Base-by-base conservation (phyloP, 352 stramenopile species). In the Globisporangium canariense region DNA sequence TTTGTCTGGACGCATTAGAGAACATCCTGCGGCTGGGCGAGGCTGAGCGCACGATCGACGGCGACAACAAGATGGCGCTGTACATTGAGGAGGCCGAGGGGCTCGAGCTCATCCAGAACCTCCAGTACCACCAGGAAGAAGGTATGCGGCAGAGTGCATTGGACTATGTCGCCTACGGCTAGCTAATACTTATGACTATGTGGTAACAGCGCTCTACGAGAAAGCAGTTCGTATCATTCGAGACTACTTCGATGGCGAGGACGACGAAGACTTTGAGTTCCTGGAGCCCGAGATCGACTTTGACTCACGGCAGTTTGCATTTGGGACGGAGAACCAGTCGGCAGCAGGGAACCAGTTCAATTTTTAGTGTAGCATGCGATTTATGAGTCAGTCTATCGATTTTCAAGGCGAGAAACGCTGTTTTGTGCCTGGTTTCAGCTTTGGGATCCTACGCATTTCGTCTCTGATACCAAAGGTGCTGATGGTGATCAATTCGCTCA, bases 111-210 rank as follows among this genome's bases (percentile, higher is more conserved):
- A 98, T 99, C 64, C 96, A 99, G 83, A 92, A 98, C 30, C 79
- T 99, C 38, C 97, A 99, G 72, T 96, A 97, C 68, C 97, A 99
- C 68, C 88, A 98, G 66, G 97, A 98, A 76, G 88, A 98, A 82
- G 93, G 79, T 99, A 94, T 57, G 83, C 6, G 32, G 32, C 32
- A 36, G 6, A 36, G 32, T 36, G 32, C 32, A 36, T 36, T 36
- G 32, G 32, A 36, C 32, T 36, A 36, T 36, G 32, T 36, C 32
- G 32, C 32, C 32, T 36, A 36, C n/a, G 11, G 54, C 57, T 36
- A 10, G 20, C 25, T 30, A 16, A 22, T 7, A 28, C 20, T 60
- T 45, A 10, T 36, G 22, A n/a, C 5, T 45, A 0, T 41, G 10
- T 38, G 2, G 18, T 25, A 1, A 47, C 65, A 95, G 86, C 88